Evolutionary conservation across 1,284 basidiomycete species (phyloP).

Genomic region (Melanopsichium pennsylvanicum): DNA sequence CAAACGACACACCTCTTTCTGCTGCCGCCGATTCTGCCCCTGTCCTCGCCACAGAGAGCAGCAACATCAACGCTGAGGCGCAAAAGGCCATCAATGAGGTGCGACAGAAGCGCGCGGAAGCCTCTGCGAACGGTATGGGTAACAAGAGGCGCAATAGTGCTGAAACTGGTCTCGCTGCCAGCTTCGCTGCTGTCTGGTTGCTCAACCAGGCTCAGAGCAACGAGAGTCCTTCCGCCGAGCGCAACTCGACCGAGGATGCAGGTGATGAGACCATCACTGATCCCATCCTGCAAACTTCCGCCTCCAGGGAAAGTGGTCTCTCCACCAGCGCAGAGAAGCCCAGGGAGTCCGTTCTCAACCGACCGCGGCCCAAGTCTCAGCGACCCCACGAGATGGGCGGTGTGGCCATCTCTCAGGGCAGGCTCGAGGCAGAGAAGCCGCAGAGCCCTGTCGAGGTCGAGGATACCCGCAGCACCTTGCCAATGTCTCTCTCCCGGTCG

Average conservation of each 20-base stretch:
- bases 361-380: constrained; percentile 35
- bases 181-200: constrained; percentile 58
- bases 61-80: constrained; percentile 16
- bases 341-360: constrained; percentile 42
- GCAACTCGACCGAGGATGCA: constrained; percentile 4
- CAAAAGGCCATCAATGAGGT: constrained; percentile 51
- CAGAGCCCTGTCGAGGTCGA: constrained; percentile 12
- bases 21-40: not conserved
- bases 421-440: constrained; percentile 26
- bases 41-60: not conserved
- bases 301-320: not conserved
- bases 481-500: constrained; percentile 16
- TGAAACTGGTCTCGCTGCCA: constrained; percentile 49
- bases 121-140: constrained; percentile 4
- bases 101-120: constrained; percentile 45
- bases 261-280: constrained; percentile 14
- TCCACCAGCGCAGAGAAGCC: constrained; percentile 8
- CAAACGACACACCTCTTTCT: not conserved
- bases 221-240: constrained; percentile 1
- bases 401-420: constrained; percentile 43
- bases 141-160: constrained; percentile 37
- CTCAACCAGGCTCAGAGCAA: constrained; percentile 32
- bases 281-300: not conserved
- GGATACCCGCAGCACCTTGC: constrained; percentile 48
- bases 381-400: constrained; percentile 48